Conservation (phyloP, 148 eudicot species). For the Amaranthus hypochondriacus region DNA sequence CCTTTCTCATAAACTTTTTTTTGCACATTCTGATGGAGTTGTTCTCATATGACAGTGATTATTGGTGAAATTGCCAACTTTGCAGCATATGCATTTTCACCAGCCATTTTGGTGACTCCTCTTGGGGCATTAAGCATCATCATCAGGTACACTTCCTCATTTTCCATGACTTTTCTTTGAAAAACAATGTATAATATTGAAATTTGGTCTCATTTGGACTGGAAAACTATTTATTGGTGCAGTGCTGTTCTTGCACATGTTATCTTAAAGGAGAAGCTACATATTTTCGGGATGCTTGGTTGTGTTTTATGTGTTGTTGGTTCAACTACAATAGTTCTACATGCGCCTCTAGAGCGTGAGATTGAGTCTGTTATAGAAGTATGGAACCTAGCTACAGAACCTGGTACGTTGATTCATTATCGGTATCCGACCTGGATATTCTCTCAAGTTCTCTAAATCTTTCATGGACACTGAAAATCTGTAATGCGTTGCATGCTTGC, state of each 20-base stretch:
- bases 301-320: slow-evolving; percentile 83
- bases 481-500: slow-evolving; percentile 7
- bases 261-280: slow-evolving; percentile 64
- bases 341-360: slow-evolving; percentile 76
- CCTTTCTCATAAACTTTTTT: not conserved
- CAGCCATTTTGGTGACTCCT: slow-evolving; percentile 84
- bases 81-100: slow-evolving; percentile 92
- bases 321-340: slow-evolving; percentile 73
- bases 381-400: slow-evolving; percentile 84
- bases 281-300: slow-evolving; percentile 72
- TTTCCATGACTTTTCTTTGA: not conserved
- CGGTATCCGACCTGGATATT: slow-evolving; percentile 5
- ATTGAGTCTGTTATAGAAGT: slow-evolving; percentile 71
- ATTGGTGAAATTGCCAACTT: slow-evolving; percentile 29
- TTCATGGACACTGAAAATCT: not conserved
- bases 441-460: not conserved
- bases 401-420: slow-evolving; percentile 40
- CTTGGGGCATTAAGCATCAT: slow-evolving; percentile 88
- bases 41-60: slow-evolving; percentile 55
- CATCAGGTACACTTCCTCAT: slow-evolving; percentile 42
- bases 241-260: slow-evolving; percentile 79
- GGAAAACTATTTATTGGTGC: slow-evolving; percentile 31
- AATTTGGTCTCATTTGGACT: slow-evolving; percentile 16
- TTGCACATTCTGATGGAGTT: slow-evolving; percentile 14
- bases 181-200: not conserved